phyloP scores from a whole-genome alignment of 73 alveolate species.

The Paramecium sonneborni region DNA sequence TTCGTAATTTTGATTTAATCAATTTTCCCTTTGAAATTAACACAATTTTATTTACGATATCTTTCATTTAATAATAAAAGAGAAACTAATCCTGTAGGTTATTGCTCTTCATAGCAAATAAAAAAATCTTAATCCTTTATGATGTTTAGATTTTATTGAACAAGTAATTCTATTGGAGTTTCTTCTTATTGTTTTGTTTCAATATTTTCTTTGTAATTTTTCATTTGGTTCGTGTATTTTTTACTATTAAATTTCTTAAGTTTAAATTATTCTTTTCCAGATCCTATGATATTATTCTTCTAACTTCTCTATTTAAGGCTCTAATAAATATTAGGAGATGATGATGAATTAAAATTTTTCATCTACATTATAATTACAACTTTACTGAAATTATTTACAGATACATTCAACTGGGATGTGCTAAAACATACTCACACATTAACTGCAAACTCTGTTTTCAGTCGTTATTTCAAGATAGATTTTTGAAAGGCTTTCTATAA shows the following conservation, averaged over 20 bases:
- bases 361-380: background rate
- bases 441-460: background rate
- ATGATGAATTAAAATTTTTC: background rate
- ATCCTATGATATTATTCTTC: background rate
- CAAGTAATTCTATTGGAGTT: background rate
- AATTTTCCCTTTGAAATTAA: background rate
- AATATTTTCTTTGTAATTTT: background rate
- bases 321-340: background rate
- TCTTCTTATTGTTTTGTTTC: background rate
- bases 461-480: background rate
- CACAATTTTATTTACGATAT: background rate
- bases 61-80: background rate
- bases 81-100: background rate
- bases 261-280: background rate
- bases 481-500: background rate
- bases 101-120: background rate
- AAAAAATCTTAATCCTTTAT: background rate
- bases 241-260: background rate
- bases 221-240: too few species aligned
- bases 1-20: background rate
- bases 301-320: background rate
- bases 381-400: background rate
- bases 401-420: background rate
- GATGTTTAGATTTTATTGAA: background rate
- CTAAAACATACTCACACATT: background rate